Evolutionary conservation across 2,329 filamentous ascomycete genomes (phyloP), one percentile per base, ranked within the genome.

Genomic region (Colletotrichum gloeosporioides): DNA sequence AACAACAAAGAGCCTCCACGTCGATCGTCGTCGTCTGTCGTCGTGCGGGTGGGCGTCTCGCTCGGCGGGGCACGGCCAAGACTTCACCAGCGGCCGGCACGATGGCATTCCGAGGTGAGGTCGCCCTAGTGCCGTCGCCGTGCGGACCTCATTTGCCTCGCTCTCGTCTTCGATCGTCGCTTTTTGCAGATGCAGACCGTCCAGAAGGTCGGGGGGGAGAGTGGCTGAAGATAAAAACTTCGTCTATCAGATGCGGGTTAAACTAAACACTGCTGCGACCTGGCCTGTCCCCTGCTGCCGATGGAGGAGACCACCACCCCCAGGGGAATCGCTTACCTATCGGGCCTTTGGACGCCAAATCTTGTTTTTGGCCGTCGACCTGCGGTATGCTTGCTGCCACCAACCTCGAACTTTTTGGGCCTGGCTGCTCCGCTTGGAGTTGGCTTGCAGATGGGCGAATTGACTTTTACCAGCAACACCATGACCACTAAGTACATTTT

Each of bases 271-370:
- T 22, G n/a, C 31, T 25, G 61, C 22, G 25, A 64, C 69, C 63
- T 69, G 64, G 69, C 64, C 29, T 29, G 18, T n/a, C 49, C 25
- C 32, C 61, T 31, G 57, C 12, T 32, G 34, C 32, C 55, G 22
- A 57, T 57, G 53, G 53, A 25, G 27, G 55, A 25, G 55, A 1
- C 39, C 0, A 4, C 13, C 18, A 6, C n/a, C 57, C 25, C 70
- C 73, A 27, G 31, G 57, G 49, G 67, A 39, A 29, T 59, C 31
- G 6, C 53, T 29, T 34, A 59, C 36, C 44, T 69, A 73, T 76
- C 69, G 70, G 73, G 57, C 64, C 70, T 73, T 73, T 73, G 59
- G 25, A 34, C 34, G 36, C 29, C 57, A 44, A 68, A 73, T 73
- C 73, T 75, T 75, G 73, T 64, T 68, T 73, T 34, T 1, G 22